Percentiles rank a stretch among this genome's conserved stretches.
These are phyloP conservation scores for Cytospora piceae DNA, from an alignment of 2,329 filamentous ascomycete genomes.

Conservation along the genomic window DNA sequence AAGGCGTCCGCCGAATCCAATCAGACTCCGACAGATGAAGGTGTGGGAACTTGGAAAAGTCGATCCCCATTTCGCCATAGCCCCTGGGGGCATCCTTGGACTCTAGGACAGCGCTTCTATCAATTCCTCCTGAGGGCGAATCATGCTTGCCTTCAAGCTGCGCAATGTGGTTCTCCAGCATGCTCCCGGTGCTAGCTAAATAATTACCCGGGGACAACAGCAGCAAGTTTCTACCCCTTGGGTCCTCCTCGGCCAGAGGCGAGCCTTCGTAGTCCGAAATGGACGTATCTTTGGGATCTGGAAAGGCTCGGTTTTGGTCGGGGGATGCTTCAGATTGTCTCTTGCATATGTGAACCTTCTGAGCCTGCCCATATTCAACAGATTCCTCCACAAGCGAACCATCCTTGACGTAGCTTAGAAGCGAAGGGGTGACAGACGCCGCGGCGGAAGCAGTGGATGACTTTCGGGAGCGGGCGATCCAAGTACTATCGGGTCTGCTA, in stretches of 20 bases:
- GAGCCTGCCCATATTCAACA: slow-evolving; percentile 25
- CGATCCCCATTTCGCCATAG: slow-evolving; percentile 6
- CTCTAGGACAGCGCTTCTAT: not conserved
- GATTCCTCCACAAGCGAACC: slow-evolving; percentile 26
- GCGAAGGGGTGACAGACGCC: slow-evolving; percentile 26
- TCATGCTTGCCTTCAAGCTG: not conserved
- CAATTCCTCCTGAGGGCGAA: not conserved
- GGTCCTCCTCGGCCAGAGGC: slow-evolving; percentile 2
- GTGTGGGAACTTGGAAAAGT: slow-evolving; percentile 26
- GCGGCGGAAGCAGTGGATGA: slow-evolving; percentile 29
- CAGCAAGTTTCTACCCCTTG: not conserved
- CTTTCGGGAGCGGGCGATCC: slow-evolving; percentile 24
- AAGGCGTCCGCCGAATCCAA: slow-evolving; percentile 26
- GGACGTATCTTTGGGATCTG: not conserved
- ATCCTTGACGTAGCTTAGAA: slow-evolving; percentile 27
- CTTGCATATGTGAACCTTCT: slow-evolving; percentile 20
- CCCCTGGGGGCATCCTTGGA: not conserved
- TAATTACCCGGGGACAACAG: slow-evolving; percentile 13
- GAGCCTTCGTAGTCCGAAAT: slow-evolving; percentile 22
- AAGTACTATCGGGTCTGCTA: slow-evolving; percentile 14
- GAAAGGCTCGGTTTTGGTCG: not conserved
- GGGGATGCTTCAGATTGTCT: slow-evolving; percentile 10
- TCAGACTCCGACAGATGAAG: slow-evolving; percentile 24
- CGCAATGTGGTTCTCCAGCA: not conserved
- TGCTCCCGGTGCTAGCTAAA: not conserved